Conservation (phyloP, 148 eudicot species). For the Diospyros kaki region DNA sequence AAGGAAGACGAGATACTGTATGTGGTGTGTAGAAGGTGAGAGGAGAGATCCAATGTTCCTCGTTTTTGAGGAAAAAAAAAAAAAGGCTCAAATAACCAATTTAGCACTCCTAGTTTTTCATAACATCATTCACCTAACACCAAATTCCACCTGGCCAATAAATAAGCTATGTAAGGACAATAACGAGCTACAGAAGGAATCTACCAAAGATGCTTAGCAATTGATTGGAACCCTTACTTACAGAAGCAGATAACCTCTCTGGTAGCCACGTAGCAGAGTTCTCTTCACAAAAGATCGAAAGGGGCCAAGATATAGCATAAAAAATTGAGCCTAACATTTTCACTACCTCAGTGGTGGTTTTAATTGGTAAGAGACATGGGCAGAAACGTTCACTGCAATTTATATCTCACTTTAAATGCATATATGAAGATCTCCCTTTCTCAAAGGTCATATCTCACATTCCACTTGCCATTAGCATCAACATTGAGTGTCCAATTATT, state of each 20-base stretch:
- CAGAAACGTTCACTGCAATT: not conserved
- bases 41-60: not conserved
- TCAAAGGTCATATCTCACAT: constrained; percentile 55
- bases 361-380: not conserved
- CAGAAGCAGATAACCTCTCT: not conserved
- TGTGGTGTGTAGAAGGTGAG: not conserved
- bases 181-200: not conserved
- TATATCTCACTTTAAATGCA: not conserved
- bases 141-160: not conserved
- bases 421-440: not conserved
- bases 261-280: not conserved
- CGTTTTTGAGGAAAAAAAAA: not conserved
- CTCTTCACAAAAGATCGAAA: not conserved
- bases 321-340: not conserved
- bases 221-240: not conserved
- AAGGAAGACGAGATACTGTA: not conserved
- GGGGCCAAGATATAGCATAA: not conserved
- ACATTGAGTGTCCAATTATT: constrained; percentile 65
- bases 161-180: not conserved
- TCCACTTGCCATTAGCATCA: constrained; percentile 51
- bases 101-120: not conserved
- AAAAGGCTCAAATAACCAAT: not conserved
- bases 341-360: not conserved
- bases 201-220: not conserved
- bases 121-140: not conserved